Conservation (phyloP, 495 filamentous ascomycete genomes). For the Hapsidospora chrysogenum region DNA sequence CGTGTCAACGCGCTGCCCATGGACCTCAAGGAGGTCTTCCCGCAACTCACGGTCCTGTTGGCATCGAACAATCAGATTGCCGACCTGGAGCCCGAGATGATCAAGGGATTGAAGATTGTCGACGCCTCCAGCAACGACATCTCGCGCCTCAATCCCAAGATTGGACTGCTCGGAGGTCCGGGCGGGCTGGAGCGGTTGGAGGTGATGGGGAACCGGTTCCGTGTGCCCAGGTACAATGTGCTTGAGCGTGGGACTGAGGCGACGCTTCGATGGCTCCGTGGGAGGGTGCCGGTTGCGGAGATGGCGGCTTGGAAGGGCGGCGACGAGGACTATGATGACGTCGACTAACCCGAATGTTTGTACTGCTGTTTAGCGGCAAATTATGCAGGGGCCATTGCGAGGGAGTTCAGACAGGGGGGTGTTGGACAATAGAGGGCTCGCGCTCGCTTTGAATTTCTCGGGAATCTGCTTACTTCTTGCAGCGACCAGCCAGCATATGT, state of each 20-base stretch:
- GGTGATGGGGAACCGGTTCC: slow-evolving; percentile 65
- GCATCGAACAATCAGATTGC: slow-evolving; percentile 62
- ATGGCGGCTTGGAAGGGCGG: slow-evolving; percentile 28
- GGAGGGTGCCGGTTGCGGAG: slow-evolving; percentile 55
- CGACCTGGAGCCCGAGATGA: slow-evolving; percentile 52
- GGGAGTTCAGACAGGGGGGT: too few species aligned
- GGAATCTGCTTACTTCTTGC: too few species aligned
- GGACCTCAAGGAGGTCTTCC: slow-evolving; percentile 36
- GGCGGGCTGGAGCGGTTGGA: slow-evolving; percentile 38
- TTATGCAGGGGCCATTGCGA: too few species aligned
- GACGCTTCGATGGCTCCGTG: slow-evolving; percentile 67
- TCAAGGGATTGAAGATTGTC: slow-evolving; percentile 57
- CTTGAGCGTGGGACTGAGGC: slow-evolving; percentile 79
- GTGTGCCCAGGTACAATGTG: slow-evolving; percentile 74
- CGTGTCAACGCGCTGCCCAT: slow-evolving; percentile 50
- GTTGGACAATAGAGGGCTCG: too few species aligned
- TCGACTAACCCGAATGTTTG: slow-evolving; percentile 15
- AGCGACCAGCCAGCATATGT: too few species aligned
- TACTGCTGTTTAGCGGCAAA: too few species aligned
- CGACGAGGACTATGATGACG: slow-evolving; percentile 13
- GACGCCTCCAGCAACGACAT: slow-evolving; percentile 78
- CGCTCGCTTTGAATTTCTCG: too few species aligned
- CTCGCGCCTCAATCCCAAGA: slow-evolving; percentile 50
- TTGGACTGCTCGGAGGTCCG: slow-evolving; percentile 53
- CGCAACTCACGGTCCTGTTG: slow-evolving; percentile 45